Conservation (phyloP, 2,329 filamentous ascomycete genomes). For the Conoideocrella luteorostrata region DNA sequence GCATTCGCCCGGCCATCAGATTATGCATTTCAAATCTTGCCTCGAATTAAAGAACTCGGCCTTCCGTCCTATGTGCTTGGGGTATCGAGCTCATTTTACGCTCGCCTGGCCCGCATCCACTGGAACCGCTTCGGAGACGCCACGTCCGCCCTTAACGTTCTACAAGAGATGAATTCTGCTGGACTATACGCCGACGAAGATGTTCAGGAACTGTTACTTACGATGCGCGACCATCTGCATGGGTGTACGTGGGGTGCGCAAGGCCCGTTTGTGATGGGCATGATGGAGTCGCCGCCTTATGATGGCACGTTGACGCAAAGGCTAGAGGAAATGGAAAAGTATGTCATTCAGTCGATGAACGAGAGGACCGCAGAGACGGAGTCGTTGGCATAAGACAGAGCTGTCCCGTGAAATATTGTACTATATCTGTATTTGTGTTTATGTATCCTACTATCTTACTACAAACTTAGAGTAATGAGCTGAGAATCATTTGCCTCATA, state of each 20-base stretch:
- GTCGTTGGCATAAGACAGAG: background rate
- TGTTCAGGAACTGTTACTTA: conserved; percentile 18
- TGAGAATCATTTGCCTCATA: no score
- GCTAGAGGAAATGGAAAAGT: conserved; percentile 19
- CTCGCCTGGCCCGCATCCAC: conserved; percentile 54
- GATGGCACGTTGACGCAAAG: conserved; percentile 21
- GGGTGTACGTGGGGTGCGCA: conserved; percentile 30
- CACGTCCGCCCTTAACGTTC: conserved; percentile 43
- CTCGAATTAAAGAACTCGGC: conserved; percentile 61
- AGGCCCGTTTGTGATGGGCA: conserved; percentile 31
- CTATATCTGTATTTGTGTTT: no score
- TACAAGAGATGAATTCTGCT: conserved; percentile 60
- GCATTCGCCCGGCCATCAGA: conserved; percentile 53
- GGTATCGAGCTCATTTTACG: conserved; percentile 63
- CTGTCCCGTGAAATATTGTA: background rate
- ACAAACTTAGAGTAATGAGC: no score
- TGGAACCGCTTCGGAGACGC: conserved; percentile 58
- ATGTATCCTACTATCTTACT: no score
- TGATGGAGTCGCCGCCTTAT: conserved; percentile 30
- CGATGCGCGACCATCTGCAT: conserved; percentile 27
- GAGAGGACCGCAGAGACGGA: conserved; percentile 4
- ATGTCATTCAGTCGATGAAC: conserved; percentile 9
- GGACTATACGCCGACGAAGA: conserved; percentile 51
- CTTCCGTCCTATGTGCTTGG: conserved; percentile 66
- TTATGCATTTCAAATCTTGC: conserved; percentile 55